A percentile compares a stretch with the other conserved stretches of the same genome.
phyloP scores from a whole-genome alignment of 257 asterid genomes.

The Lantana camara region DNA sequence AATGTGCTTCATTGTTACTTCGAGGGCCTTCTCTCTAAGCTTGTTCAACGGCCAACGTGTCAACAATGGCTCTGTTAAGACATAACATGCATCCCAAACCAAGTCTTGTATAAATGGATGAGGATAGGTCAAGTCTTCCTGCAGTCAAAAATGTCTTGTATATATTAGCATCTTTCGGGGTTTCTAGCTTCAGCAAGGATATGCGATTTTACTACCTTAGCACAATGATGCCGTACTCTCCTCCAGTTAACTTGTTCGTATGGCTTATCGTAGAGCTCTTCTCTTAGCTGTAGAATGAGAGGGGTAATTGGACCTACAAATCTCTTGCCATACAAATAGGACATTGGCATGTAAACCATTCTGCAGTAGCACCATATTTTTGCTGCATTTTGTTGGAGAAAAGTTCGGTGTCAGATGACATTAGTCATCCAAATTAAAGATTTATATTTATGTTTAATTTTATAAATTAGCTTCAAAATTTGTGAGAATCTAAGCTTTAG shows the following conservation, averaged over 20 bases:
- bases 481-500: too few species aligned
- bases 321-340: slow-evolving; percentile 73
- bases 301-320: slow-evolving; percentile 77
- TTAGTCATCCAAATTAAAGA: too few species aligned
- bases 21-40: slow-evolving; percentile 61
- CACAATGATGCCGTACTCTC: slow-evolving; percentile 58
- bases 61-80: slow-evolving; percentile 63
- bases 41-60: slow-evolving; percentile 77
- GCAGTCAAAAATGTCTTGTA: slow-evolving; percentile 6
- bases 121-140: slow-evolving; percentile 80
- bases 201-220: slow-evolving; percentile 44
- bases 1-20: slow-evolving; percentile 68
- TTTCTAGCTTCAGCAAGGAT: neutral
- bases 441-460: too few species aligned
- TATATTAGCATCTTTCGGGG: slow-evolving; percentile 7
- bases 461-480: too few species aligned
- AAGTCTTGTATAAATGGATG: slow-evolving; percentile 72
- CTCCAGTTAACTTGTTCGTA: slow-evolving; percentile 59
- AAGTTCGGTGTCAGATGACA: too few species aligned
- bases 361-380: slow-evolving; percentile 83
- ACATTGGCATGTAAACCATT: slow-evolving; percentile 85
- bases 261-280: slow-evolving; percentile 66
- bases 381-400: too few species aligned
- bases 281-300: slow-evolving; percentile 55
- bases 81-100: slow-evolving; percentile 65